Evolutionary conservation across 768 basidiomycete genomes (phyloP).

Genomic region (Mycena kentingensis): DNA sequence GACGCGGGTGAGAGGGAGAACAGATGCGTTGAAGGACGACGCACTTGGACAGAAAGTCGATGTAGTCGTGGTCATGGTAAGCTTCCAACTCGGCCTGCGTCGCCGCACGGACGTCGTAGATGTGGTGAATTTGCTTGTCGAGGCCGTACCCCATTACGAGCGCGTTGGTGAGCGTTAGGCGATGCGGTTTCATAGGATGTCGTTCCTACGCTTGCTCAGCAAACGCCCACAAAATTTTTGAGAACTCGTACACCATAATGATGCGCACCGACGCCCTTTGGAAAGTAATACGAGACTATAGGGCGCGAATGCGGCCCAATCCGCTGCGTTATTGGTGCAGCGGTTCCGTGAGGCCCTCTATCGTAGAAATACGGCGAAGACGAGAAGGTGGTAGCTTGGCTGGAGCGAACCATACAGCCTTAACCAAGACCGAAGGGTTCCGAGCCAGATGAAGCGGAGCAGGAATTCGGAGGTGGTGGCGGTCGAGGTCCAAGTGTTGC

Average conservation of each 20-base stretch:
- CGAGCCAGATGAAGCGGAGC: background rate
- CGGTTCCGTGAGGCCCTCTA: slow-evolving; percentile 66
- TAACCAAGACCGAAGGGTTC: too few species aligned
- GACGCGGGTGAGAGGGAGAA: background rate
- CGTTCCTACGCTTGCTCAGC: slow-evolving; percentile 63
- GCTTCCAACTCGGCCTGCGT: slow-evolving; percentile 86
- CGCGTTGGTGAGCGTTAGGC: slow-evolving; percentile 93
- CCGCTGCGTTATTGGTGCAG: slow-evolving; percentile 78
- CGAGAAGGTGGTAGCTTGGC: slow-evolving; percentile 66
- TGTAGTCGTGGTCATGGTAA: slow-evolving; percentile 94
- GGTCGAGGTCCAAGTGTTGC: background rate
- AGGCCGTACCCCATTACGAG: slow-evolving; percentile 95
- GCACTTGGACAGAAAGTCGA: slow-evolving; percentile 92
- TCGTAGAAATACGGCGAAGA: slow-evolving; percentile 75
- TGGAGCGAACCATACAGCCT: slow-evolving; percentile 45
- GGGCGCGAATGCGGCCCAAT: slow-evolving; percentile 82
- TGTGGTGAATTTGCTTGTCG: slow-evolving; percentile 91
- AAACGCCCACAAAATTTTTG: background rate
- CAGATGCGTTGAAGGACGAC: slow-evolving; percentile 21
- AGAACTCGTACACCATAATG: slow-evolving; percentile 83
- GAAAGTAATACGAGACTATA: slow-evolving; percentile 95
- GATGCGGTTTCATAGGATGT: slow-evolving; percentile 98
- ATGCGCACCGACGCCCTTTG: slow-evolving; percentile 89
- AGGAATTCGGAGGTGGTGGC: background rate
- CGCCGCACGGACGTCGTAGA: slow-evolving; percentile 86